Conservation (phyloP, 352 stramenopile genomes). For the Phytophthora rubi region DNA sequence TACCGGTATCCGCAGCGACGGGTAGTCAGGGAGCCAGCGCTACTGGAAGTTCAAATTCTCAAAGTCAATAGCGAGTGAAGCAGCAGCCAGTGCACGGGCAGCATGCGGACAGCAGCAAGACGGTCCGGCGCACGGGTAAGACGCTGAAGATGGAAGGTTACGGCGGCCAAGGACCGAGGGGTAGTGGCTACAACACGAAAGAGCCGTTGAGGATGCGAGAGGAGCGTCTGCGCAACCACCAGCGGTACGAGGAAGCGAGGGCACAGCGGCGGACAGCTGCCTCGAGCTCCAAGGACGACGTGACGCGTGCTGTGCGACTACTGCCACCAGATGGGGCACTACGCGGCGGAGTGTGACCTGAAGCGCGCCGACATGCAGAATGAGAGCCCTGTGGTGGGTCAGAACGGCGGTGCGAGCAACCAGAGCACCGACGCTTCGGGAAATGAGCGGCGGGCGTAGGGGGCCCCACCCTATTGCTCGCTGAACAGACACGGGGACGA, state of each 20-base stretch:
- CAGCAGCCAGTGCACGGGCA: neutral
- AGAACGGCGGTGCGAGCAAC: neutral
- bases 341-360: neutral
- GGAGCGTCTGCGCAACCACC: neutral
- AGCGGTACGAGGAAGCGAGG: neutral
- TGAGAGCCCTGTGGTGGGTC: neutral
- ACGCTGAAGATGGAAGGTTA: slow-evolving; percentile 1
- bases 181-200: neutral
- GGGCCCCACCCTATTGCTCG: neutral
- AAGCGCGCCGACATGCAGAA: neutral
- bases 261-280: neutral
- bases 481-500: neutral
- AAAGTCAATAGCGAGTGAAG: neutral
- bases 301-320: slow-evolving; percentile 1
- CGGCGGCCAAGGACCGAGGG: neutral
- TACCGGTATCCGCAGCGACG: neutral
- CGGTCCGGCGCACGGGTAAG: neutral
- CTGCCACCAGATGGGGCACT: neutral
- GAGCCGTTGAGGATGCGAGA: neutral
- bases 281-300: neutral
- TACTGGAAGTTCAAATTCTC: neutral
- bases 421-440: neutral
- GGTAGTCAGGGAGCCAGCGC: neutral
- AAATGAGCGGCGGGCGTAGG: slow-evolving; percentile 3
- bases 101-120: neutral